Conservation (phyloP, 2,329 filamentous ascomycete species). For the Parastagonospora nodorum region DNA sequence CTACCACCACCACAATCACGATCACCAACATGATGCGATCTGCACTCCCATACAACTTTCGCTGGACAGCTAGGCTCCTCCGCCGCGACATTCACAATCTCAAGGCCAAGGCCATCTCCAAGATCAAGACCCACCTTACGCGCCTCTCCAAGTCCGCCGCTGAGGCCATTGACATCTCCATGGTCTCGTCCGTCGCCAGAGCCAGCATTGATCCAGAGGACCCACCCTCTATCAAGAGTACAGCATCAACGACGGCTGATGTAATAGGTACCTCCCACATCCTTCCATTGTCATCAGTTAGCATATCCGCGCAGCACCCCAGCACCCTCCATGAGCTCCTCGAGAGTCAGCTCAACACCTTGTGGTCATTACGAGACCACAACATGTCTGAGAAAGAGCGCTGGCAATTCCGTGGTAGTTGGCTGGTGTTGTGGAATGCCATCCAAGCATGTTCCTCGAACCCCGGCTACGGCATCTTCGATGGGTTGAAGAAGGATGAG, state of each 20-base stretch:
- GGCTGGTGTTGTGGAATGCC: slow-evolving; percentile 20
- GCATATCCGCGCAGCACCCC: neutral
- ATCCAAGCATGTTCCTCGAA: slow-evolving; percentile 21
- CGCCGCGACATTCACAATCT: neutral
- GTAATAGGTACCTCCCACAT: neutral
- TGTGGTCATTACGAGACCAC: slow-evolving; percentile 9
- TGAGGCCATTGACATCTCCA: neutral
- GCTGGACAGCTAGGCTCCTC: slow-evolving; percentile 1
- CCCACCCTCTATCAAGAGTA: neutral
- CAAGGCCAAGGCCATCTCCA: neutral
- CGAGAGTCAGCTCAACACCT: slow-evolving; percentile 9
- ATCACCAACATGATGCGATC: slow-evolving; percentile 1
- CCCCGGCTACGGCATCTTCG: slow-evolving; percentile 14
- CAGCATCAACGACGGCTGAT: neutral
- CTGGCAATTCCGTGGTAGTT: slow-evolving; percentile 24
- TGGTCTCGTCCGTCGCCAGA: neutral
- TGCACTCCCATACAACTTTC: neutral
- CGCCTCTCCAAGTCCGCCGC: neutral
- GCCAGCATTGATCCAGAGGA: neutral
- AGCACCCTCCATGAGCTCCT: slow-evolving; percentile 15
- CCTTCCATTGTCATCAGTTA: neutral
- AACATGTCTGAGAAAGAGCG: slow-evolving; percentile 14
- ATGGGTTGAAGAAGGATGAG: slow-evolving; percentile 3
- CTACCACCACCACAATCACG: neutral
- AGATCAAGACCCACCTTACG: neutral